Percentiles rank a stretch among this genome's conserved stretches.
phyloP scores from a whole-genome alignment of 2,329 filamentous ascomycete species.

The Epichloe scottii region DNA sequence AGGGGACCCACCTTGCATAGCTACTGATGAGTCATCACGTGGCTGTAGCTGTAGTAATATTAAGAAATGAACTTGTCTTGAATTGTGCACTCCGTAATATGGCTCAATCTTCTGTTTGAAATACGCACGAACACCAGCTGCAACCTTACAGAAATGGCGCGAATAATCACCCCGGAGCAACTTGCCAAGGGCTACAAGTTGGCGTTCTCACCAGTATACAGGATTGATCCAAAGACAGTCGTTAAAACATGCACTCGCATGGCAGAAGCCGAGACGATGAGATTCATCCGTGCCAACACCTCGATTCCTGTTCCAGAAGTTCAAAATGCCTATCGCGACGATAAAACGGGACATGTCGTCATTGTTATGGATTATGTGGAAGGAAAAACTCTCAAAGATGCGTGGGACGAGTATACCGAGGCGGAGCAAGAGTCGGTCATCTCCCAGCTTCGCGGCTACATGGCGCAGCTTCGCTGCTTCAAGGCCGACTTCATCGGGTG shows the following conservation, averaged over 20 bases:
- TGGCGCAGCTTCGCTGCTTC: constrained; percentile 10
- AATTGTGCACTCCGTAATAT: too few species aligned
- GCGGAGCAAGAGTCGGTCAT: constrained; percentile 9
- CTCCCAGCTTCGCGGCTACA: constrained; percentile 10
- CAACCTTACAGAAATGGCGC: neutral
- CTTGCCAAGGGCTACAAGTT: neutral
- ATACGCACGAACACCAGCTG: neutral
- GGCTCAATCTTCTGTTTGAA: too few species aligned
- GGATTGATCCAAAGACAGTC: constrained; percentile 3
- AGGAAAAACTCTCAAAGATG: constrained; percentile 8
- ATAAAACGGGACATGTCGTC: constrained; percentile 5
- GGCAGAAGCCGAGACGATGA: constrained; percentile 7
- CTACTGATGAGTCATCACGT: too few species aligned
- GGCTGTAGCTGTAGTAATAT: too few species aligned
- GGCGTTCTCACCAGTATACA: neutral
- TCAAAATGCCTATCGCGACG: constrained; percentile 4
- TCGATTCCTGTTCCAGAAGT: constrained; percentile 8
- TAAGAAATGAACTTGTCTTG: too few species aligned
- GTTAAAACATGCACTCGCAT: constrained; percentile 7
- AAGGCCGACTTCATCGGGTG: constrained; percentile 10
- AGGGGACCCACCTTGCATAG: too few species aligned
- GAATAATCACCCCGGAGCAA: neutral
- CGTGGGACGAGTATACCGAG: constrained; percentile 7
- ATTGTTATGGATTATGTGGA: constrained; percentile 12
- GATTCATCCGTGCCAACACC: constrained; percentile 7